A percentile compares a stretch with the other conserved stretches of the same genome.
phyloP scores from a whole-genome alignment of 2,329 filamentous ascomycete species.

The Uncinocarpus reesii region DNA sequence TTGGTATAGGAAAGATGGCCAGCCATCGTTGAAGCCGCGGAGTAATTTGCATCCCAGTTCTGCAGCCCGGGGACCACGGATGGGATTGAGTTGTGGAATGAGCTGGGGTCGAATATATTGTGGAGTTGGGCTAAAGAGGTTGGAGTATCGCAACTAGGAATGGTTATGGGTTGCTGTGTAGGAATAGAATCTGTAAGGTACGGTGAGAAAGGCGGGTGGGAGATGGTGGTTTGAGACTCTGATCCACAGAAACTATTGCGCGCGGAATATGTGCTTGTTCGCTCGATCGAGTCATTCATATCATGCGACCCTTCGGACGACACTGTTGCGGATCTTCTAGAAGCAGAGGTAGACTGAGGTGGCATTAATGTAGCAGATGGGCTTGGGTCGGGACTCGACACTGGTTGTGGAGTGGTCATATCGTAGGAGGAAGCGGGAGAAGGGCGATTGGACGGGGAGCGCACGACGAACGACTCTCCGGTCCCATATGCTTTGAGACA shows the following conservation, averaged over 20 bases:
- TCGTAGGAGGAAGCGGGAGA: constrained; percentile 35
- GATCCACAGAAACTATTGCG: neutral
- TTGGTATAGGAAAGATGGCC: constrained; percentile 29
- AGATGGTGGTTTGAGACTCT: constrained; percentile 19
- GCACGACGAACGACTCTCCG: constrained; percentile 44
- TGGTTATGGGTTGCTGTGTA: constrained; percentile 16
- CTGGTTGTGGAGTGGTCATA: constrained; percentile 27
- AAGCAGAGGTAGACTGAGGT: neutral
- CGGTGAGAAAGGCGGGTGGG: constrained; percentile 11
- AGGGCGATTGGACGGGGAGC: constrained; percentile 36
- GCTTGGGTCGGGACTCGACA: constrained; percentile 33
- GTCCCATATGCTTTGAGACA: constrained; percentile 80
- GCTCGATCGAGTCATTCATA: neutral
- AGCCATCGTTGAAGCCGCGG: constrained; percentile 29
- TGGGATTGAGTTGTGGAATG: constrained; percentile 33
- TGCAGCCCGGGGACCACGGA: constrained; percentile 33
- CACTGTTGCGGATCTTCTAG: neutral
- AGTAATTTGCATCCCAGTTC: constrained; percentile 35
- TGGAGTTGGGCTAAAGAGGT: constrained; percentile 3
- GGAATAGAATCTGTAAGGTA: neutral
- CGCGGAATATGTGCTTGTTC: neutral
- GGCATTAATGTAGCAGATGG: constrained; percentile 21
- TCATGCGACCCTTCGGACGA: constrained; percentile 2
- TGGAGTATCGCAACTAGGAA: constrained; percentile 17
- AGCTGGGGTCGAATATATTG: constrained; percentile 28